Evolutionary conservation across 768 basidiomycete genomes (phyloP), one percentile per base, ranked within the genome.

Genomic region (Naganishia friedmannii): DNA sequence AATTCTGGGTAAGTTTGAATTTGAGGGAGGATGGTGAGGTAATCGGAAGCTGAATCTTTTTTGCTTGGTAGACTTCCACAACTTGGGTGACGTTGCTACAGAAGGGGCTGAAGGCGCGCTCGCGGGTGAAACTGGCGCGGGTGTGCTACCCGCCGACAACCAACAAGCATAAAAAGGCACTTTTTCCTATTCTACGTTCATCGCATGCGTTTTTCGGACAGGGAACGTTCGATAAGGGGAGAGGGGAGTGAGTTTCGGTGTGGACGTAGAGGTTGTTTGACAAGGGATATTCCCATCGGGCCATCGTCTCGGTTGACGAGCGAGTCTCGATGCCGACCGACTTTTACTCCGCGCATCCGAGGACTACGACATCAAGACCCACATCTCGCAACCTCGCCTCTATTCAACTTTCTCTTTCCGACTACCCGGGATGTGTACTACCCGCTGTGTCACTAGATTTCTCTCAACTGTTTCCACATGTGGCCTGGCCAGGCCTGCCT

Each of bases 1-100:
- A 83, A 98, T 97, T 73, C 85, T 97, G 15, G 93, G 93, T 93
- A 77, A 72, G 89, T 82, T 4, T 10, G 17, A n/a, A 17, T n/a
- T 53, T n/a, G n/a, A n/a, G n/a, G n/a, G n/a, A n/a, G n/a, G 17
- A 34, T 23, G 26, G 21, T 1, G 17, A 29, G 28, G 21, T 31
- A 9, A 17, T 46, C 29, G 19, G 31, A 19, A 23, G 56, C n/a
- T 6, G 23, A 19, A 26, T 15, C 4, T 53, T 21, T 37, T 54
- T 53, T 26, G 10, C 29, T 45, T 26, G 53, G 48, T n/a, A 80
- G 80, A 81, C 70, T 81, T 81, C 80, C 80, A 81, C 77, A 81
- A 81, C 72, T 75, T 81, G 66, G 80, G 80, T 21, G 80, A 81
- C 66, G 76, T 81, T 69, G 71, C 75, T 51, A 72, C 73, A 42